Conservation (phyloP, 202 grass and related monocot genomes). For the Saccharum hybrid region DNA sequence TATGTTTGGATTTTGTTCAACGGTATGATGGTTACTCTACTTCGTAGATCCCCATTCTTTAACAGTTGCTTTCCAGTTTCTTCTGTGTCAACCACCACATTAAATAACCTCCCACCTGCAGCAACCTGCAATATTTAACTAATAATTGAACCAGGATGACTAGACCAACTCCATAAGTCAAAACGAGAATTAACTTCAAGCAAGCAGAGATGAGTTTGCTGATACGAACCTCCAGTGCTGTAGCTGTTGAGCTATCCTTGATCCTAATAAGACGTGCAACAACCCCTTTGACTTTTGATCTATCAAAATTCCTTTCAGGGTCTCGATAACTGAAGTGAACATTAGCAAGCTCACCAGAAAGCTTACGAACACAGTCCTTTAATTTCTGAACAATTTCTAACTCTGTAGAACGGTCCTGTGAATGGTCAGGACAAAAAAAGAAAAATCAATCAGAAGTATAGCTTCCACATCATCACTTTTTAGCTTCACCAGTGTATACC, state of each 20-base stretch:
- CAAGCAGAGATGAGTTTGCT: slow-evolving; percentile 12
- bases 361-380: slow-evolving; percentile 62
- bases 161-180: slow-evolving; percentile 1
- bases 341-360: slow-evolving; percentile 69
- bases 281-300: slow-evolving; percentile 97
- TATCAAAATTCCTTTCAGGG: slow-evolving; percentile 83
- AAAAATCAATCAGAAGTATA: slow-evolving; percentile 36
- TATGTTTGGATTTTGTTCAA: slow-evolving; percentile 85
- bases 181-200: slow-evolving; percentile 25
- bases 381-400: slow-evolving; percentile 65
- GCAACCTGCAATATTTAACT: slow-evolving; percentile 71
- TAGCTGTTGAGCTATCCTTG: slow-evolving; percentile 82
- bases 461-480: slow-evolving; percentile 22
- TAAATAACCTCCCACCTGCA: slow-evolving; percentile 84
- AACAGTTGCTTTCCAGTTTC: slow-evolving; percentile 84
- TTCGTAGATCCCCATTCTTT: slow-evolving; percentile 69
- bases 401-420: slow-evolving; percentile 66
- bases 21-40: slow-evolving; percentile 88
- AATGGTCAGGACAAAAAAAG: slow-evolving; percentile 32
- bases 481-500: slow-evolving; percentile 45
- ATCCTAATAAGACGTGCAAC: slow-evolving; percentile 87
- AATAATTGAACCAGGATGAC: slow-evolving; percentile 20
- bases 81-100: slow-evolving; percentile 92
- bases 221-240: slow-evolving; percentile 85
- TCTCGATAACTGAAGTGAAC: slow-evolving; percentile 82